Evolutionary conservation across 768 basidiomycete species (phyloP), one percentile per base, ranked within the genome.

Genomic region (Serpula lacrymans): DNA sequence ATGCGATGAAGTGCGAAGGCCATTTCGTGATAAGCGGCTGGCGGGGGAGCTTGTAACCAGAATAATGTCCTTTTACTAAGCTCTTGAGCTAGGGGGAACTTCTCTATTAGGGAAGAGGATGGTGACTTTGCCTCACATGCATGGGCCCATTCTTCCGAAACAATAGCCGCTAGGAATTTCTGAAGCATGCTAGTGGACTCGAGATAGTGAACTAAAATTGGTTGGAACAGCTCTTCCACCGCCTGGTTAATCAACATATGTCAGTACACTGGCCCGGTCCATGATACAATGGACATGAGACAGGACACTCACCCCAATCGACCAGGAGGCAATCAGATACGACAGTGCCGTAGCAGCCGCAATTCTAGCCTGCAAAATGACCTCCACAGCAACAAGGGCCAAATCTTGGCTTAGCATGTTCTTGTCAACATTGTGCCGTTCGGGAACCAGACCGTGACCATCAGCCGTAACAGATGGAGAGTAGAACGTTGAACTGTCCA

Each of bases 351-450:
- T 80, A 1, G 90, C 84, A 4, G 83, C 77, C 6, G 85, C 80
- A 5, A 97, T 63, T 17, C 94, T 74, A 13, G 89, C 90, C 47
- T 86, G 80, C 42, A 94, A 58, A 26, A 91, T 79, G 4, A 80
- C 65, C 52, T 96, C 92, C 17, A 75, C 64, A 5, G 83, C 70
- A 23, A 98, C 75, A 26, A 99, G 70, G 1, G 89, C 81, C 30
- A 92, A 67, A 58, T 99, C 96, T 56, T 97, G 94, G 4, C 77
- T 72, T 17, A 97, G 71, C 83, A 98, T 92, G 43, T 86, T 87
- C 71, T 92, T 98, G 68, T 99, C 96, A 23, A 98, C 90, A 52
- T 96, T 93, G 58, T 98, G 90, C 33, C 82, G 75, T 58, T 90
- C 85, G 6, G 62, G 42, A 14, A 21, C 31, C 2, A 65, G 60